Base-by-base conservation (phyloP, 106 monocot genomes). In the Phalaenopsis aphrodite region DNA sequence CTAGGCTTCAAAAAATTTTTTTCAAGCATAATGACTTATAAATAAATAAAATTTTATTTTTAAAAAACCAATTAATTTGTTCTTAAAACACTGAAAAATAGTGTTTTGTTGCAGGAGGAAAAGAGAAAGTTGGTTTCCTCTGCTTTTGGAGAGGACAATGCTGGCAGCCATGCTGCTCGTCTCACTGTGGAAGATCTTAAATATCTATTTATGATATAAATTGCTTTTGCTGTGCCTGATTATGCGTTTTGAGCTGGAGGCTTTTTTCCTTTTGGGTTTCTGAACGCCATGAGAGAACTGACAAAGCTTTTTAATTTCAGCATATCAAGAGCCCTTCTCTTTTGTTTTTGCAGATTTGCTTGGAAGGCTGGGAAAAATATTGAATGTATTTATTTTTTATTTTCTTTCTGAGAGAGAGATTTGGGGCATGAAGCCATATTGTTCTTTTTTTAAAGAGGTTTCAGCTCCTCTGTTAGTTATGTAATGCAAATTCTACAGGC, bases 111-210 rank as follows among this genome's bases (percentile, higher is more conserved):
- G 71, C 87, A 95, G 92, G 95, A 95, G 73, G 89, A 93, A 65
- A 95, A 95, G 79, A 89, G 93, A 77, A 87, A 83, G 39, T 91
- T 95, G 90, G 93, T 95, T 75, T 89, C 92, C 10, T 89, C 92
- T 11, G 95, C 91, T 14, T 95, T 95, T 79, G 95, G 95, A 19
- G 95, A 93, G 81, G 90, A 94, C 36, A 79, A 81, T 30, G 39
- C 83, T 42, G 69, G 69, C 10, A 78, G 77, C 43, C 72, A 66
- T 46, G 81, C 87, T 10, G 83, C 87, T 69, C 82, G 89, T 12
- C 89, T 95, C 43, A 93, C 95, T 1, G 83, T 91, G 43, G 95
- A 93, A 71, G 95, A 95, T 66, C 86, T 95, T 12, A 84, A 85
- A 77, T 93, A 85, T 55, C 78, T 95, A 15, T 95, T 95, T 72